A percentile compares a stretch with the other conserved stretches of the same genome.
Evolutionary conservation across 2,329 filamentous ascomycete species (phyloP).

Genomic region (Graphiopsis chlorocephala): DNA sequence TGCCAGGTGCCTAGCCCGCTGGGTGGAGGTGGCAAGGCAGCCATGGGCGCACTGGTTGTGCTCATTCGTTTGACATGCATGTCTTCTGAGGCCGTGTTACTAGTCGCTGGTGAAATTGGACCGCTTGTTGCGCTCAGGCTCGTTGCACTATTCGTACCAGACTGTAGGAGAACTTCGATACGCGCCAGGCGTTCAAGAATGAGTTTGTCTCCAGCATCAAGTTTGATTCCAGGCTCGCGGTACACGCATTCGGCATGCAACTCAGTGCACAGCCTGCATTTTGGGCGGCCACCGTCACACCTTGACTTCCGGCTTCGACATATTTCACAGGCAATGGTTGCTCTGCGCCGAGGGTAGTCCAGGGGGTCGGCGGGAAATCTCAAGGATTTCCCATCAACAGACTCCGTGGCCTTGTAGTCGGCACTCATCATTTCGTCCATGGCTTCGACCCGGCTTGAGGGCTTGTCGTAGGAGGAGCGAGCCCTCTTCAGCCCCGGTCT

Average conservation of each 20-base stretch:
- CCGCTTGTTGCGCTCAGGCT: conserved; percentile 18
- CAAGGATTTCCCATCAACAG: conserved; percentile 5
- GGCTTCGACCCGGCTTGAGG: conserved; percentile 19
- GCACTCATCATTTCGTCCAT: conserved; percentile 15
- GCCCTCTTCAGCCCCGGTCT: conserved; percentile 16
- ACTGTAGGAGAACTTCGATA: conserved; percentile 76
- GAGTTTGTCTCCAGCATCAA: conserved; percentile 81
- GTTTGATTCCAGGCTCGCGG: conserved; percentile 80
- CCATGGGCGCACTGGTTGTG: conserved; percentile 36
- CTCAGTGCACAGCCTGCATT: conserved; percentile 80
- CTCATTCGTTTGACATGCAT: conserved; percentile 36
- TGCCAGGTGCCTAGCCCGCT: conserved; percentile 71
- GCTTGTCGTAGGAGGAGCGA: conserved; percentile 18
- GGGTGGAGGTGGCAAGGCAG: conserved; percentile 40
- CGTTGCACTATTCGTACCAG: conserved; percentile 49
- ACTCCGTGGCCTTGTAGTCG: conserved; percentile 15
- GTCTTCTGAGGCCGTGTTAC: conserved; percentile 42
- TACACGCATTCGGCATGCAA: conserved; percentile 81
- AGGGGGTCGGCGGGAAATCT: conserved; percentile 24
- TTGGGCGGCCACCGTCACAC: conserved; percentile 57
- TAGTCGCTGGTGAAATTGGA: conserved; percentile 47
- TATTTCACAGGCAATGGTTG: conserved; percentile 35
- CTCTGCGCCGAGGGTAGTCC: conserved; percentile 34
- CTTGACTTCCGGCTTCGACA: conserved; percentile 34
- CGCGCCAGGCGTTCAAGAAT: conserved; percentile 75